Base-by-base conservation (phyloP, 352 stramenopile genomes). In the Globisporangium spinosum region DNA sequence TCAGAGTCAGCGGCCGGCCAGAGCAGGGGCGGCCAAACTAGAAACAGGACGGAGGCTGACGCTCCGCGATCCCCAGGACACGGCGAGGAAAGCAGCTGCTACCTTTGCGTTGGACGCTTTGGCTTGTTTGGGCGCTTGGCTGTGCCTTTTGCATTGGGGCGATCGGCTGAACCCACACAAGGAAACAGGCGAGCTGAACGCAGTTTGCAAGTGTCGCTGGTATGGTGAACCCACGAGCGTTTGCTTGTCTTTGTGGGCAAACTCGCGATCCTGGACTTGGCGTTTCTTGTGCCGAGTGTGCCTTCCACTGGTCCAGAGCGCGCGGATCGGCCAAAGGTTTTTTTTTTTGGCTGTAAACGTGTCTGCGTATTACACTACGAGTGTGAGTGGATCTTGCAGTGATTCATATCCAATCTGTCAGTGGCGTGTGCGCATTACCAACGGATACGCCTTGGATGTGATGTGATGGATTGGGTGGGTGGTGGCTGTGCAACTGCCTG, bases 361-460 rank as follows among this genome's bases (percentile, higher is more conserved):
- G 6, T 5, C 27, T 65, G 32, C 23, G 22, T 17, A 17, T 15
- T 22, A 34, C 32, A 32, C 29, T 20, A 15, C 0, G 54, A 3
- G 22, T 58, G 22, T 57, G 49, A 13, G n/a, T 20, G 49, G 12
- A 32, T 56, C n/a, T 32, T 32, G 49, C 15, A 10, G 40, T 49
- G 40, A 10, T 51, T 23, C 43, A 51, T 51, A 51, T 17, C 23
- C 23, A 22, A 15, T 58, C n/a, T 43, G 2, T 22, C 3, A 13
- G 25, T 25, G 23, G 15, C 25, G 54, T 38, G 54, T 40, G 54
- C 27, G 54, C 54, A 43, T 59, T 59, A 59, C 54, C 54, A 59
- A 59, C 15, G 54, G 54, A 43, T 59, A 25, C 27, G 27, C 23
- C 25, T 38, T 32, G 10, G 22, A 20, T 40, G 34, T 27, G 22